A percentile compares a stretch with the other conserved stretches of the same genome.
These are phyloP conservation scores for Euphrasia arctica DNA, from an alignment of 305 asterid genomes.

Conservation along the genomic window DNA sequence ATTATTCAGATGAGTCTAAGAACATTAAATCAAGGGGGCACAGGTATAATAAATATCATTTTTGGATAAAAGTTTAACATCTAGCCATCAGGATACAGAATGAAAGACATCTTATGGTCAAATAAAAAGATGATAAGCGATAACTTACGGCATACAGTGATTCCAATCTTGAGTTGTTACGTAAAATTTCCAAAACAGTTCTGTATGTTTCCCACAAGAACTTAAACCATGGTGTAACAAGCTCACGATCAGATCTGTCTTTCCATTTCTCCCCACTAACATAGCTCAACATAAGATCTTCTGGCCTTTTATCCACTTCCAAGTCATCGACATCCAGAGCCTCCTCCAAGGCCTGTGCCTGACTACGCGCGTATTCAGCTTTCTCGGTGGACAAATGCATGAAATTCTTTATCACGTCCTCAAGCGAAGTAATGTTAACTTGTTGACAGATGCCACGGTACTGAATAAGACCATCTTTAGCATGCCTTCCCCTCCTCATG, in stretches of 20 bases:
- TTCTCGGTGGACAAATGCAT: conserved; percentile 93
- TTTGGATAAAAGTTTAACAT: too few species aligned
- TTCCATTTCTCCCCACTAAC: conserved; percentile 98
- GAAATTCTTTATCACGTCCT: conserved; percentile 96
- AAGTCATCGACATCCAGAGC: conserved; percentile 93
- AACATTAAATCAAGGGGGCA: too few species aligned
- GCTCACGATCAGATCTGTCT: conserved; percentile 96
- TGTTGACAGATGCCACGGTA: conserved; percentile 96
- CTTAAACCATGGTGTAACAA: conserved; percentile 98
- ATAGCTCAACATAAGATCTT: conserved; percentile 95
- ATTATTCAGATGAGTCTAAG: too few species aligned
- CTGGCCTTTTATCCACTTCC: conserved; percentile 98
- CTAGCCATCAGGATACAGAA: background rate
- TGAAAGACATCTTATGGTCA: background rate
- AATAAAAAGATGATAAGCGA: too few species aligned
- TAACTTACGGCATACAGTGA: conserved; percentile 78
- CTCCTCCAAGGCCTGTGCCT: conserved; percentile 89
- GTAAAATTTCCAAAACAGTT: conserved; percentile 79
- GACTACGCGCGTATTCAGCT: conserved; percentile 87
- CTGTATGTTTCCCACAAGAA: conserved; percentile 99
- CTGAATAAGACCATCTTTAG: conserved; percentile 95
- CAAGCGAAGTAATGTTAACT: conserved; percentile 84
- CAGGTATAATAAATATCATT: too few species aligned
- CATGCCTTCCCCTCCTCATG: conserved; percentile 96
- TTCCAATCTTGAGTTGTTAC: conserved; percentile 93